These are phyloP conservation scores for Metschnikowia santaceciliae DNA, from an alignment of 805 yeast genomes.

Conservation along the genomic window DNA sequence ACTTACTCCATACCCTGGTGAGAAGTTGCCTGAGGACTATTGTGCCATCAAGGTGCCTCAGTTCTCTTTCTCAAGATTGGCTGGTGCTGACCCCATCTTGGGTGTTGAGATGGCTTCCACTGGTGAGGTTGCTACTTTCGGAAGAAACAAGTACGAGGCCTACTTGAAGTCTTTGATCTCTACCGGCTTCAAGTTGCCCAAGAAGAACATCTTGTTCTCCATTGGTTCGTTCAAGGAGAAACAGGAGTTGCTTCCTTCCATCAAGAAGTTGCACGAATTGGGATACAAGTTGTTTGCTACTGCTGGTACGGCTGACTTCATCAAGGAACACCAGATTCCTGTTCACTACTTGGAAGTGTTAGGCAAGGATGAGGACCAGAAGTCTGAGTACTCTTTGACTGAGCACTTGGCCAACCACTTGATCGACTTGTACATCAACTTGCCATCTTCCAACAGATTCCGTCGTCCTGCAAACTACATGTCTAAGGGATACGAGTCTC, in stretches of 20 bases:
- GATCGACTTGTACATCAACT: slow-evolving; percentile 92
- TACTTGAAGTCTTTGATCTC: slow-evolving; percentile 91
- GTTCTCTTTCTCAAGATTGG: slow-evolving; percentile 92
- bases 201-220: slow-evolving; percentile 88
- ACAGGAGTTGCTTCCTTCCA: slow-evolving; percentile 85
- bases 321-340: slow-evolving; percentile 90
- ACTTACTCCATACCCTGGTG: slow-evolving; percentile 84
- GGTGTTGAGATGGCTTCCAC: slow-evolving; percentile 99
- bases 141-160: slow-evolving; percentile 94
- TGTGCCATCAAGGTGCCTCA: slow-evolving; percentile 97
- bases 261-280: slow-evolving; percentile 70
- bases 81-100: slow-evolving; percentile 96
- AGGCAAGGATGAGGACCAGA: slow-evolving; percentile 69
- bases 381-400: slow-evolving; percentile 90
- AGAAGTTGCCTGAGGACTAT: slow-evolving; percentile 85
- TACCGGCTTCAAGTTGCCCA: slow-evolving; percentile 92
- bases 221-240: slow-evolving; percentile 97
- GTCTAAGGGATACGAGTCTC: slow-evolving; percentile 94
- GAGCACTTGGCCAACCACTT: slow-evolving; percentile 95
- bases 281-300: slow-evolving; percentile 95
- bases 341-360: slow-evolving; percentile 92
- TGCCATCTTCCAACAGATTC: slow-evolving; percentile 95
- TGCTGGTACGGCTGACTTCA: slow-evolving; percentile 98
- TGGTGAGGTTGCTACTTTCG: slow-evolving; percentile 98
- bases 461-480: slow-evolving; percentile 98